Evolutionary conservation across 495 filamentous ascomycete species (phyloP), one percentile per base, ranked within the genome.

Genomic region (Cetradonia linearis): DNA sequence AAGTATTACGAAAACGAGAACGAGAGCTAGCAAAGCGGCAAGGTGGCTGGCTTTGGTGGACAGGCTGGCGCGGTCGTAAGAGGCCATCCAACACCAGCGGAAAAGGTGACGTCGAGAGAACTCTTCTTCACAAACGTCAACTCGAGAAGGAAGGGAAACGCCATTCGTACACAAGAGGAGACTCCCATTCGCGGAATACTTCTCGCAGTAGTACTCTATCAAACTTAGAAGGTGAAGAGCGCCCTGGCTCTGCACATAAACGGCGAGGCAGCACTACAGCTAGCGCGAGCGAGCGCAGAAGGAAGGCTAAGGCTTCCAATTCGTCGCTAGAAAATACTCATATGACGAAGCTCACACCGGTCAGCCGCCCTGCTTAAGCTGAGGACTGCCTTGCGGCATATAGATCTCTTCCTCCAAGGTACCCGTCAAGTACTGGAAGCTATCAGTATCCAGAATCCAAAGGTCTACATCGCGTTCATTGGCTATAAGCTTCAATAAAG

Each of bases 1-100:
- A 81, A 52, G 85, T 86, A 66, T 69, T 93, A 27, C 78, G 80
- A 54, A 78, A 81, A 60, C 79, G 79, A 6, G 82, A 88, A 63
- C 78, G 79, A 34, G 81, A 84, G 59, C 67, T 87, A 31, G 85
- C 86, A 8, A 79, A 78, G 63, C 72, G 82, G 58, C 77, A 87
- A 48, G 80, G 86, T n/a, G 82, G 86, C 28, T 93, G 88, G 89
- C 73, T 89, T 40, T 89, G 87, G 86, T 91, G 90, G 76, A 71
- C 78, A 1, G 79, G 86, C 56, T 90, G 77, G 84, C 82, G 71
- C 69, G 78, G 81, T 65, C 81, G 82, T 61, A 77, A 77, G 59
- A 73, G 69, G 38, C 57, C 28, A 66, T 65, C n/a, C 71, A 72
- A 11, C 40, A 62, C 16, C 61, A 68, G 20, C 54, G 62, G 30